phyloP scores from a whole-genome alignment of 352 stramenopile genomes.

The Pythium aristosporum region DNA sequence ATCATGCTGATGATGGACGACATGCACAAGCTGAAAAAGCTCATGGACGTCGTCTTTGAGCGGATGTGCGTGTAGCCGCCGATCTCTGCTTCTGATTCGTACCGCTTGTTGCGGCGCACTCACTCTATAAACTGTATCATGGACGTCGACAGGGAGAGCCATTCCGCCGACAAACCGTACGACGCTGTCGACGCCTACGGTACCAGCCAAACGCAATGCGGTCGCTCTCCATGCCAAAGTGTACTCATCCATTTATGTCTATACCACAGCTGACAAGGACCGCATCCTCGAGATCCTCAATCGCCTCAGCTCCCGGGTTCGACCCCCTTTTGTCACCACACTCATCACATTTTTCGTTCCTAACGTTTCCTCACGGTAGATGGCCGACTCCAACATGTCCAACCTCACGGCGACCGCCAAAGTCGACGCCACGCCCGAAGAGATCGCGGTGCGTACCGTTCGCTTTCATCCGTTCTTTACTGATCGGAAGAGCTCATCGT shows the following conservation, averaged over 20 bases:
- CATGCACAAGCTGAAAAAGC: slow-evolving; percentile 91
- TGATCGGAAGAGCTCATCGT: background rate
- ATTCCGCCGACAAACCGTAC: slow-evolving; percentile 58
- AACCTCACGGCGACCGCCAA: slow-evolving; percentile 80
- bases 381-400: slow-evolving; percentile 86
- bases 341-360: background rate
- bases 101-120: background rate
- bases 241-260: slow-evolving; percentile 1
- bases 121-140: background rate
- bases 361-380: slow-evolving; percentile 32
- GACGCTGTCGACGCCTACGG: slow-evolving; percentile 77
- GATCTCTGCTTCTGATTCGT: background rate
- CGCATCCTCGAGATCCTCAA: slow-evolving; percentile 89
- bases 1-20: slow-evolving; percentile 92
- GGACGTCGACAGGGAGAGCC: slow-evolving; percentile 37
- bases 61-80: slow-evolving; percentile 61
- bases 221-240: background rate
- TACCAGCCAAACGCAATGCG: slow-evolving; percentile 13
- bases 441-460: slow-evolving; percentile 48
- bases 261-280: slow-evolving; percentile 72
- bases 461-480: background rate
- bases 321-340: background rate
- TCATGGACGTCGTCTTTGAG: slow-evolving; percentile 87
- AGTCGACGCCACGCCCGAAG: slow-evolving; percentile 73
- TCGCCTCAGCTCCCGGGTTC: slow-evolving; percentile 74